Percentiles rank a stretch among this genome's conserved stretches.
Conservation (phyloP, 2,329 filamentous ascomycete species). For the Neophaeococcomyces aloes region DNA sequence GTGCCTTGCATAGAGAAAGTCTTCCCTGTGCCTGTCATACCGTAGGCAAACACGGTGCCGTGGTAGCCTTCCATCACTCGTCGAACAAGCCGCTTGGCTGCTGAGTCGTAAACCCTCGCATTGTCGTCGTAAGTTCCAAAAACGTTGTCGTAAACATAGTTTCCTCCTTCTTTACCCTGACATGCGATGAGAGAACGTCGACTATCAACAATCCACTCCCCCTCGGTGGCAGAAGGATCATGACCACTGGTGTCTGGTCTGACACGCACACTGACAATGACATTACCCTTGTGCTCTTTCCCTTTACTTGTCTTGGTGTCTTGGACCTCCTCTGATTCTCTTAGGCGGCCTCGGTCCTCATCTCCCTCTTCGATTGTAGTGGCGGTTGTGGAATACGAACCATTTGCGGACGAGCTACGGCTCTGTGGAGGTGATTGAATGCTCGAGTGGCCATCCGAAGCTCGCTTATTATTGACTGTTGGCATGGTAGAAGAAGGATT, state of each 20-base stretch:
- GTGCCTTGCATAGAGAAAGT: constrained; percentile 99
- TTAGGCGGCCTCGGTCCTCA: constrained; percentile 39
- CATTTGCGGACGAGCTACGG: constrained; percentile 81
- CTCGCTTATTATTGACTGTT: constrained; percentile 46
- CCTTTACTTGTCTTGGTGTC: constrained; percentile 27
- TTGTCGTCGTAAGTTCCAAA: constrained; percentile 93
- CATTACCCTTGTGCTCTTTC: constrained; percentile 76
- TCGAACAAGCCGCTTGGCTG: constrained; percentile 84
- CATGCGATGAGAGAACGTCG: constrained; percentile 73
- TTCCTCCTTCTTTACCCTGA: constrained; percentile 77
- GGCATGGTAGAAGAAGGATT: constrained; percentile 66
- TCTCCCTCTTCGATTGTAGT: constrained; percentile 76
- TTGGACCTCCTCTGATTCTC: constrained; percentile 23
- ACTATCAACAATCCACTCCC: constrained; percentile 87
- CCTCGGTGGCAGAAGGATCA: constrained; percentile 53
- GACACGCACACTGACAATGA: constrained; percentile 88
- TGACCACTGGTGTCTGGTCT: constrained; percentile 66
- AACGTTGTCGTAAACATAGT: constrained; percentile 94
- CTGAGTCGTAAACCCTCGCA: constrained; percentile 84
- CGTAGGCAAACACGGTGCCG: constrained; percentile 95
- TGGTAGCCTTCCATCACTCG: constrained; percentile 99
- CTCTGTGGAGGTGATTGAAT: constrained; percentile 77
- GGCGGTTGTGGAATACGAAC: constrained; percentile 80
- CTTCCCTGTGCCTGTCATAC: constrained; percentile 98
- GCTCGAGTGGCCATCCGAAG: constrained; percentile 65